phyloP scores from a whole-genome alignment of 148 eudicot species.

The Polygonum maritimum region DNA sequence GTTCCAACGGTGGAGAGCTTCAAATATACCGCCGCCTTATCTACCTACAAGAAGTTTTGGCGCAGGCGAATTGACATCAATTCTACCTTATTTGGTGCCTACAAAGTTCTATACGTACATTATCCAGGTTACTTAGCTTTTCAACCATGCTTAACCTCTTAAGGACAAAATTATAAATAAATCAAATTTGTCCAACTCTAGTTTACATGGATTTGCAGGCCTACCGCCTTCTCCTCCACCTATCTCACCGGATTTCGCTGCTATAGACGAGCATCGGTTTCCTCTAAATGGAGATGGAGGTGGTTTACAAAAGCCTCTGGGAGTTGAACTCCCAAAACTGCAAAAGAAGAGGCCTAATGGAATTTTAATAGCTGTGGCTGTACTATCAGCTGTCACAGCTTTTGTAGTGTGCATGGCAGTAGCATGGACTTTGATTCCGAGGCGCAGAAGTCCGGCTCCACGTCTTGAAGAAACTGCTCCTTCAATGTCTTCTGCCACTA shows the following conservation, averaged over 20 bases:
- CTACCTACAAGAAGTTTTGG: conserved; percentile 70
- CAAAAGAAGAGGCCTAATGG: conserved; percentile 27
- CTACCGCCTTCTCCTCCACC: conserved; percentile 78
- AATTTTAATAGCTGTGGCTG: conserved; percentile 37
- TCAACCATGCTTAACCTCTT: neutral
- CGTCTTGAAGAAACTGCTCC: conserved; percentile 21
- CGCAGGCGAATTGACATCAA: conserved; percentile 39
- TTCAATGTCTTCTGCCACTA: conserved; percentile 31
- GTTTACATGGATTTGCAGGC: conserved; percentile 32
- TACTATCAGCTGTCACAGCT: conserved; percentile 61
- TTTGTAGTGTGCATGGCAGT: conserved; percentile 39
- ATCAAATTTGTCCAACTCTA: neutral
- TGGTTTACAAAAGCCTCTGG: conserved; percentile 54
- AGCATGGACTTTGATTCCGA: conserved; percentile 45
- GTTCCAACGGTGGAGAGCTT: conserved; percentile 52
- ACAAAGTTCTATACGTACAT: conserved; percentile 61
- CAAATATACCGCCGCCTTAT: conserved; percentile 29
- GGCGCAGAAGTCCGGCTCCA: conserved; percentile 24
- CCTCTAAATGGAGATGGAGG: conserved; percentile 36
- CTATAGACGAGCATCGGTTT: conserved; percentile 35
- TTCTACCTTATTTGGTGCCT: conserved; percentile 58
- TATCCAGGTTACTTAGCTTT: conserved; percentile 68
- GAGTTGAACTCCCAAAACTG: conserved; percentile 50
- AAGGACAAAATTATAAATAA: too few species aligned
- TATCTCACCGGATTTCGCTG: conserved; percentile 19